Conservation (phyloP, 2,329 filamentous ascomycete species). For the Phaeosphaeriaceae sp. region DNA sequence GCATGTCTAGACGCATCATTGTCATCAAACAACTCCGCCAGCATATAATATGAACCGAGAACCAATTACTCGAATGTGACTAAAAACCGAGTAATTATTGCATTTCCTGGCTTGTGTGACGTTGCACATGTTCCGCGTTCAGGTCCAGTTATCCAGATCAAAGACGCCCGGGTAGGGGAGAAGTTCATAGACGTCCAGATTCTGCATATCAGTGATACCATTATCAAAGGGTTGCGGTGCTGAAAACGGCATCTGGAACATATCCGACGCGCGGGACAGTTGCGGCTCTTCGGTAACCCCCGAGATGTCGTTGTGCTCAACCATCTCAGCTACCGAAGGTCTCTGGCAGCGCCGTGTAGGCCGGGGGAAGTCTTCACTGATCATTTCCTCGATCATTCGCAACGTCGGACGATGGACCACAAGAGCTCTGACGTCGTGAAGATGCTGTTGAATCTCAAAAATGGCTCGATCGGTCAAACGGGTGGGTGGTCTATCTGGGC, state of each 20-base stretch:
- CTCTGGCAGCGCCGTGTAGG: conserved; percentile 1
- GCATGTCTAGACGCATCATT: no score
- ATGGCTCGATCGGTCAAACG: conserved; percentile 20
- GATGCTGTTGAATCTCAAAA: conserved; percentile 11
- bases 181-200: conserved; percentile 12
- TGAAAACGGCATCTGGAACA: not conserved
- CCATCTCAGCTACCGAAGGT: conserved; percentile 13
- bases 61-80: no score
- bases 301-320: not conserved
- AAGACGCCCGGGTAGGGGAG: conserved; percentile 24
- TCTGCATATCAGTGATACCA: conserved; percentile 3
- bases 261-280: not conserved
- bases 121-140: not conserved
- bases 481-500: conserved; percentile 18
- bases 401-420: conserved; percentile 26
- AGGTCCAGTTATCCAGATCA: conserved; percentile 14
- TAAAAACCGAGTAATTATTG: no score
- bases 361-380: conserved; percentile 23
- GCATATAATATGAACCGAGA: no score
- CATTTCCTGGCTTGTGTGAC: no score
- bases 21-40: no score
- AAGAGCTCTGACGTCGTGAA: conserved; percentile 17
- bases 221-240: conserved; percentile 15
- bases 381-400: conserved; percentile 31
- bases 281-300: not conserved